These are phyloP conservation scores for Penicillium simplicissimum DNA, from an alignment of 495 filamentous ascomycete species.

Conservation along the genomic window DNA sequence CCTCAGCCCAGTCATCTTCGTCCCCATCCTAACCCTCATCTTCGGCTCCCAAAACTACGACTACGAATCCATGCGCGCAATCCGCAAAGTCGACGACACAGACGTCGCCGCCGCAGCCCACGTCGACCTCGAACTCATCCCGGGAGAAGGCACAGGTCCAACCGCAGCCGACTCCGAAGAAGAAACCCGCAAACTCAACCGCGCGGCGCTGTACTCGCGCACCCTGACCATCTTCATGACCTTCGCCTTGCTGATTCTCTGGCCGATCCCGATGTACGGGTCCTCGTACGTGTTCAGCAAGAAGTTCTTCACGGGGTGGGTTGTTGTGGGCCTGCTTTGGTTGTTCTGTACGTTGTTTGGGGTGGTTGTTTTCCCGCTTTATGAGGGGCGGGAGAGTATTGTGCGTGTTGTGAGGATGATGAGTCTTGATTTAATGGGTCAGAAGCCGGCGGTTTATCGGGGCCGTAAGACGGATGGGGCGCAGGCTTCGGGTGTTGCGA, in stretches of 20 bases:
- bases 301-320: conserved; percentile 91
- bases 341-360: conserved; percentile 72
- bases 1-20: conserved; percentile 75
- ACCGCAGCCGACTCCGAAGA: conserved; percentile 47
- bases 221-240: conserved; percentile 75
- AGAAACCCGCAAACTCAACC: conserved; percentile 68
- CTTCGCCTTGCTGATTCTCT: conserved; percentile 75
- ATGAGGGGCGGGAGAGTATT: conserved; percentile 74
- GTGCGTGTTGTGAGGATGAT: conserved; percentile 64
- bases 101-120: conserved; percentile 69
- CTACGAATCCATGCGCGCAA: conserved; percentile 82
- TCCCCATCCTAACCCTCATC: conserved; percentile 74
- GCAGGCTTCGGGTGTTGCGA: conserved; percentile 34
- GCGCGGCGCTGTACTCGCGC: conserved; percentile 77
- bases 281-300: conserved; percentile 84
- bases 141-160: conserved; percentile 49
- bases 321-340: conserved; percentile 84
- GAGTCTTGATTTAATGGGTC: conserved; percentile 67
- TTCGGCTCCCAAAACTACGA: conserved; percentile 84
- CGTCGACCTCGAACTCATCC: conserved; percentile 69
- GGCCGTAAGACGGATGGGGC: conserved; percentile 26
- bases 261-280: conserved; percentile 96
- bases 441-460: conserved; percentile 37
- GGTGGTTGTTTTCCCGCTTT: conserved; percentile 82
- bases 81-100: conserved; percentile 80